Base-by-base conservation (phyloP, 1,284 basidiomycete genomes). In the Tylopilus sp. region DNA sequence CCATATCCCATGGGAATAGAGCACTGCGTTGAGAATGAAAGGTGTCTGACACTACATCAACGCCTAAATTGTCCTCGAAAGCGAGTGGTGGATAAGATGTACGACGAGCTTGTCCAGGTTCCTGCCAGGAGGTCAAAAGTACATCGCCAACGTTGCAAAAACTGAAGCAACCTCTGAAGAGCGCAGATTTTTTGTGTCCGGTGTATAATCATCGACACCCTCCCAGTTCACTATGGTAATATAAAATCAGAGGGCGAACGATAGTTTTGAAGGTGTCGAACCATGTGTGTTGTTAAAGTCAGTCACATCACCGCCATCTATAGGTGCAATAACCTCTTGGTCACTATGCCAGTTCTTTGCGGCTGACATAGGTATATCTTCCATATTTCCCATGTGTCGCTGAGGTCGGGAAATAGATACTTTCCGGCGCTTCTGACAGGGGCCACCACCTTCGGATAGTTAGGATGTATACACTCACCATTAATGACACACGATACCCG, bases 1-100 rank as follows among this genome's bases (percentile, higher is more conserved):
- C 87, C 66, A 90, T 79, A 61, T 91, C 88, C 89, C 89, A 92
- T 6, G 89, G 90, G 67, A 90, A 90, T 41, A 90, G 68, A 8
- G 83, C 81, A 60, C 81, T 87, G 32, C 79, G 76, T 62, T 89
- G 87, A 19, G 85, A 87, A 33, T 74, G 79, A 44, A 70, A 64
- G 36, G 69, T 63, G 48, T 78, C 73, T 35, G 74, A 67, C 17
- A 61, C 70, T 9, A 74, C 56, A 44, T 77, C 76, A 51, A 81
- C 64, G 19, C 74, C 79, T 42, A 84, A 69, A 53, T 81, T 71
- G 43, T 76, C 67, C 28, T 74, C 81, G 22, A 78, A 58, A 9
- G 76, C 60, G 28, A 81, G 84, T 7, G 75, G 75, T 15, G 78
- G 77, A 24, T 79, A 77, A 40, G 86, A 86, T 29, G 72, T 71